Evolutionary conservation across 2,329 filamentous ascomycete species (phyloP).

Genomic region (Aspergillus fijiensis): DNA sequence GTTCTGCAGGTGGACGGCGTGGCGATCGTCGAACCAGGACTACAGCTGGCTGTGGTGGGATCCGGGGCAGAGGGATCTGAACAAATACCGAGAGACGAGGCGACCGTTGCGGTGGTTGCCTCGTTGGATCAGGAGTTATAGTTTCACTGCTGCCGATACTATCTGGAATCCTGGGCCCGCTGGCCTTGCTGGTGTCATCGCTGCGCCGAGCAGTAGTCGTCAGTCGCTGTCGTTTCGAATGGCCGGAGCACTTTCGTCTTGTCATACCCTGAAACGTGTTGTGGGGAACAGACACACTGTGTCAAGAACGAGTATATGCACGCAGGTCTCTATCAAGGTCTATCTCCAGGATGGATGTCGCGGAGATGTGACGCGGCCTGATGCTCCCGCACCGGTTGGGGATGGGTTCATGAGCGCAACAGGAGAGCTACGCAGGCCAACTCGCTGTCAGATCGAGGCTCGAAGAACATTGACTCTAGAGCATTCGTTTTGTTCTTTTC

Average conservation of each 20-base stretch:
- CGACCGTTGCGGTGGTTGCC: constrained; percentile 26
- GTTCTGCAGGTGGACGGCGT: constrained; percentile 30
- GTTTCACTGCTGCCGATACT: constrained; percentile 22
- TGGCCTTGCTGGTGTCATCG: neutral
- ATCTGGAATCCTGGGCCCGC: constrained; percentile 27
- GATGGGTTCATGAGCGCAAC: neutral
- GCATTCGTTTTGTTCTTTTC: neutral
- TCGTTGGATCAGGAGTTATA: constrained; percentile 28
- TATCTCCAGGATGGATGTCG: neutral
- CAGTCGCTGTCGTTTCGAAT: neutral
- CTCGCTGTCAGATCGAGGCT: neutral
- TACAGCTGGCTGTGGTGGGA: constrained; percentile 46
- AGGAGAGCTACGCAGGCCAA: neutral
- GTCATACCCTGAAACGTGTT: neutral
- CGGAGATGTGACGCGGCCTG: neutral
- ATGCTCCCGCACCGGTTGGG: neutral
- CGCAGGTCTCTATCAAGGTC: neutral
- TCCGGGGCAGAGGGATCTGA: constrained; percentile 28
- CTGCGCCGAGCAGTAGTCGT: neutral
- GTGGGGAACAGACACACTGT: neutral
- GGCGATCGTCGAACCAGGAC: constrained; percentile 36
- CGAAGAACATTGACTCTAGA: neutral
- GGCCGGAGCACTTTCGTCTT: constrained; percentile 10
- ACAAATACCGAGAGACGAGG: constrained; percentile 21
- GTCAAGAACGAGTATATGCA: neutral